These are phyloP conservation scores for Phytophthora foliorum DNA, from an alignment of 352 stramenopile genomes.

Conservation along the genomic window DNA sequence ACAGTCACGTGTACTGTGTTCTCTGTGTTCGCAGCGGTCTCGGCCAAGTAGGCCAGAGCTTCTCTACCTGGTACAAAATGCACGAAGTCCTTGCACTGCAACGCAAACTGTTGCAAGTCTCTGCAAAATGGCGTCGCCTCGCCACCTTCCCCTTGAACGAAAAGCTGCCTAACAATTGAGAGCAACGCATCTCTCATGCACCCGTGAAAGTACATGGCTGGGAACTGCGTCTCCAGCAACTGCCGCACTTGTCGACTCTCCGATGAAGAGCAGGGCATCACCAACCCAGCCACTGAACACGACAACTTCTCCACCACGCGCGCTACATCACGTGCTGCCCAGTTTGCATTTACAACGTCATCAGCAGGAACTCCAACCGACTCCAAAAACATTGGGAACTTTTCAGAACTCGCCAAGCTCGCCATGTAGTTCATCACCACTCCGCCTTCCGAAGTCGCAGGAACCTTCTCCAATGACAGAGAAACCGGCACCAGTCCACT, in stretches of 20 bases:
- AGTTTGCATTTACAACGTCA: conserved; percentile 18
- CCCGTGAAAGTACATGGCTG: conserved; percentile 51
- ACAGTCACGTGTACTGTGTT: conserved; percentile 32
- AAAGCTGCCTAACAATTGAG: conserved; percentile 36
- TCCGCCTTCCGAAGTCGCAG: conserved; percentile 5
- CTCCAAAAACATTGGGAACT: conserved; percentile 41
- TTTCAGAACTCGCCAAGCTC: conserved; percentile 27
- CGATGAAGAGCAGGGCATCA: conserved; percentile 30
- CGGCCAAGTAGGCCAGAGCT: neutral
- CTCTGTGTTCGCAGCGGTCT: neutral
- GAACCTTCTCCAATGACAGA: conserved; percentile 30
- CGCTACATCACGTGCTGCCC: conserved; percentile 29
- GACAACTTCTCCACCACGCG: conserved; percentile 30
- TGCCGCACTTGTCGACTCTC: conserved; percentile 31
- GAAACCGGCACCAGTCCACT: conserved; percentile 34
- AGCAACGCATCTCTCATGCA: conserved; percentile 43
- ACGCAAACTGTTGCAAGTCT: conserved; percentile 47
- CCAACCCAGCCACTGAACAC: conserved; percentile 38
- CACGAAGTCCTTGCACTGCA: conserved; percentile 47
- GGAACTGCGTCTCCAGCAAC: conserved; percentile 39
- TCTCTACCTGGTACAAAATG: conserved; percentile 29
- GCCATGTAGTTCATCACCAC: conserved; percentile 39
- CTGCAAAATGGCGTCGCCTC: conserved; percentile 23
- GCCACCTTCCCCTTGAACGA: conserved; percentile 11
- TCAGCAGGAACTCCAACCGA: conserved; percentile 29